Evolutionary conservation across 768 basidiomycete genomes (phyloP).

Genomic region (Suillus brevipes): DNA sequence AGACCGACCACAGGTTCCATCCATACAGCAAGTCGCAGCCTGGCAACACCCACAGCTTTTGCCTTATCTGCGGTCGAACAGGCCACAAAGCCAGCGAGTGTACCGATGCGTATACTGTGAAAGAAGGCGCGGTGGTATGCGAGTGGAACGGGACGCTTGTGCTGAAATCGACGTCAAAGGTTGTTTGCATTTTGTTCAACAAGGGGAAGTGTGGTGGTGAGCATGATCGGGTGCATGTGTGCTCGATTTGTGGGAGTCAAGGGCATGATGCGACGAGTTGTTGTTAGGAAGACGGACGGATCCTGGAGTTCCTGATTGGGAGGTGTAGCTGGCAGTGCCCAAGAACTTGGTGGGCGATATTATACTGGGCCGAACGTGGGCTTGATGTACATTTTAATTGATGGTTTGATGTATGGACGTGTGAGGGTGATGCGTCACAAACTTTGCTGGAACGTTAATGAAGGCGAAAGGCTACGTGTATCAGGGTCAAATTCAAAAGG

Average conservation of each 20-base stretch:
- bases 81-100: not conserved
- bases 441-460: too few relatives aligned
- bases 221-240: not conserved
- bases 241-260: not conserved
- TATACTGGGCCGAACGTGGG: too few relatives aligned
- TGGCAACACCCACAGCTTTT: not conserved
- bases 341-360: too few relatives aligned
- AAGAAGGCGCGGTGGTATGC: not conserved
- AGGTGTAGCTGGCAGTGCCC: not conserved
- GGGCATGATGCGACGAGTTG: not conserved
- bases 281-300: not conserved
- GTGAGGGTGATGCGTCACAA: too few relatives aligned
- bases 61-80: not conserved
- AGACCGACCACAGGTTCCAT: not conserved
- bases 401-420: too few relatives aligned
- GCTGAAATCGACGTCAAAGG: not conserved
- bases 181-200: not conserved
- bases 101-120: not conserved
- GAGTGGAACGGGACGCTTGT: not conserved
- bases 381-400: too few relatives aligned
- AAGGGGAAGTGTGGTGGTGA: not conserved
- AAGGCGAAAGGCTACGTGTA: not conserved
- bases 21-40: not conserved
- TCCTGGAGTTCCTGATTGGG: not conserved
- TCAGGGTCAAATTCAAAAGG: not conserved